Conservation (phyloP, 169 alveolate genomes). For the Plasmodium ovale region DNA sequence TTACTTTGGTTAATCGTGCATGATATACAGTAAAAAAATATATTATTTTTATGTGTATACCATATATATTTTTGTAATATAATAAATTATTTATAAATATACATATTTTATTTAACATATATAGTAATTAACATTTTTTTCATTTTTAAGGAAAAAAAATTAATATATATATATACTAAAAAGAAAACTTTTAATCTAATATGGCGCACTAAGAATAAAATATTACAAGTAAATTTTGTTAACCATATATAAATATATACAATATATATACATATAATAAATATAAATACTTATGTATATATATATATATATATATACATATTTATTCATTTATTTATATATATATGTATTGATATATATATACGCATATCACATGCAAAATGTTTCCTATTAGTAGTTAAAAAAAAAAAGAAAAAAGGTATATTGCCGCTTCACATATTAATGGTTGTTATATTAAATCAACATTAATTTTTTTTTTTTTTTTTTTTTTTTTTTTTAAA, state of each 20-base stretch:
- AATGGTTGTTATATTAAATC: constrained; percentile 31
- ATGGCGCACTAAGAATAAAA: constrained; percentile 46
- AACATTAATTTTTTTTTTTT: constrained; percentile 17
- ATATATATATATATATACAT: neutral
- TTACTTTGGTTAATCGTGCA: constrained; percentile 37
- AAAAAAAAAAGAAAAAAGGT: constrained; percentile 15
- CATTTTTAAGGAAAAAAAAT: constrained; percentile 6
- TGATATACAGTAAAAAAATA: constrained; percentile 23
- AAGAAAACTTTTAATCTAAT: constrained; percentile 19
- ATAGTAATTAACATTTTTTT: constrained; percentile 11
- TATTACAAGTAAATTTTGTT: constrained; percentile 20
- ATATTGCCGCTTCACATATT: constrained; percentile 6
- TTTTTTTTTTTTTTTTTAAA: constrained; percentile 22
- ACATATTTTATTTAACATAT: neutral
- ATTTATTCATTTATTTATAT: too few relatives aligned
- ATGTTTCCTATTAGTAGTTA: constrained; percentile 21
- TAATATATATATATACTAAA: constrained; percentile 19
- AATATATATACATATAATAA: too few relatives aligned
- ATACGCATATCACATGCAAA: constrained; percentile 43
- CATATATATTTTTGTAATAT: neutral
- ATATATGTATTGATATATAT: neutral
- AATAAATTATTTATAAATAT: neutral
- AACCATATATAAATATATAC: too few relatives aligned
- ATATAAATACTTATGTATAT: neutral
- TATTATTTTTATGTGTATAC: constrained; percentile 52